phyloP scores from a whole-genome alignment of 805 yeast genomes.

The Nematodospora valgi region DNA sequence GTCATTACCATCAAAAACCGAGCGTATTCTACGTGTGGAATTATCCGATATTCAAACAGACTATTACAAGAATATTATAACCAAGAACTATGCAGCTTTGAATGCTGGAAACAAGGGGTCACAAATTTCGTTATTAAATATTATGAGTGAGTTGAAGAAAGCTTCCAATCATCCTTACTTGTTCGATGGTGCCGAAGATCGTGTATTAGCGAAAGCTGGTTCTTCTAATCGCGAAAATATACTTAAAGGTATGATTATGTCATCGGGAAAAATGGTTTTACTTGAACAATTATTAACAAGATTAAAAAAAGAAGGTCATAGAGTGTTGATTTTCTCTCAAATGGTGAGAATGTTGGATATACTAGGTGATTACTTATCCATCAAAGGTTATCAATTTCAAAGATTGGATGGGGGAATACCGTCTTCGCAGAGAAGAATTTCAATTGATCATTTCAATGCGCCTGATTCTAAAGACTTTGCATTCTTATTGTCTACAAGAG shows the following conservation, averaged over 20 bases:
- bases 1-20: constrained; percentile 92
- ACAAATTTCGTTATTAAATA: constrained; percentile 83
- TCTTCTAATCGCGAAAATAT: constrained; percentile 67
- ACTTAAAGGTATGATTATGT: constrained; percentile 90
- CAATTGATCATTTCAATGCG: constrained; percentile 95
- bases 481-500: constrained; percentile 88
- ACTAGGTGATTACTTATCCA: constrained; percentile 84
- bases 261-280: constrained; percentile 96
- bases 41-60: constrained; percentile 92
- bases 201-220: constrained; percentile 66
- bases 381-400: constrained; percentile 86
- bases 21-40: constrained; percentile 92
- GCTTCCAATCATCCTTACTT: constrained; percentile 97
- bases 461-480: constrained; percentile 91
- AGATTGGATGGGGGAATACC: constrained; percentile 96
- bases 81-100: constrained; percentile 88
- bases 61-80: constrained; percentile 88
- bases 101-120: constrained; percentile 71
- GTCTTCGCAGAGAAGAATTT: constrained; percentile 85
- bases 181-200: constrained; percentile 88
- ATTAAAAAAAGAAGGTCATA: constrained; percentile 87
- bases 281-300: constrained; percentile 84
- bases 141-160: constrained; percentile 94
- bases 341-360: constrained; percentile 97
- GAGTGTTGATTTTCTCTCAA: constrained; percentile 92